Percentiles rank a stretch among this genome's conserved stretches.
These are phyloP conservation scores for Dipteronia dyeriana DNA, from an alignment of 345 rosid species.

Conservation along the genomic window DNA sequence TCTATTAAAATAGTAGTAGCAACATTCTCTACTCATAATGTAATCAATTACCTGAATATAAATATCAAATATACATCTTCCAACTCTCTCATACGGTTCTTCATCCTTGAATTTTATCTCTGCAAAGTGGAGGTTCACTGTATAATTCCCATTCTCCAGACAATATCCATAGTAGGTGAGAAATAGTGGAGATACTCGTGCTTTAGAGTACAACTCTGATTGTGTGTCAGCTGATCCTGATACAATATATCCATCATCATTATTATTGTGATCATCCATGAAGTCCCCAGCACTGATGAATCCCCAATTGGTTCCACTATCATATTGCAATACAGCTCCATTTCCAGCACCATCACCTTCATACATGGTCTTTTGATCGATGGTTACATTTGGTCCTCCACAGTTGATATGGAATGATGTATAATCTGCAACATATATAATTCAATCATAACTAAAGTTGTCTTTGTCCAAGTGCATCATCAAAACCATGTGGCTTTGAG, in stretches of 20 bases:
- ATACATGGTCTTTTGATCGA: conserved; percentile 29
- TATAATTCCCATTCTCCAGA: conserved; percentile 52
- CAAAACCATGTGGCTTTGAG: background rate
- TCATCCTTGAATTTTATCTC: conserved; percentile 50
- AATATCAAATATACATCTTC: conserved; percentile 54
- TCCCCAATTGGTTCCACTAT: conserved; percentile 35
- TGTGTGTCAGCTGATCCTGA: conserved; percentile 11
- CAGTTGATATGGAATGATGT: conserved; percentile 48
- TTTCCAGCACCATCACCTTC: conserved; percentile 46
- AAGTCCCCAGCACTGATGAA: conserved; percentile 22
- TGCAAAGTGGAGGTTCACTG: conserved; percentile 53
- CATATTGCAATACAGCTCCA: conserved; percentile 32
- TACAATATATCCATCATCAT: conserved; percentile 14
- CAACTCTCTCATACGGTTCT: conserved; percentile 38
- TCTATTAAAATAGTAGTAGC: background rate
- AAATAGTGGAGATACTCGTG: conserved; percentile 47
- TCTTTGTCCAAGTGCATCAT: background rate
- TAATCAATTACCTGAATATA: conserved; percentile 46
- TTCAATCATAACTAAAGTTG: background rate
- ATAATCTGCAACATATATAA: conserved; percentile 21
- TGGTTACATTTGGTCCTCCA: conserved; percentile 38
- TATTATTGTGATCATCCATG: conserved; percentile 32
- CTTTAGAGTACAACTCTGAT: conserved; percentile 42
- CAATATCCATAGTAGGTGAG: conserved; percentile 53
- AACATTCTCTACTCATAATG: background rate